phyloP scores from a whole-genome alignment of 2,329 filamentous ascomycete genomes.

The Fusarium vanettenii region DNA sequence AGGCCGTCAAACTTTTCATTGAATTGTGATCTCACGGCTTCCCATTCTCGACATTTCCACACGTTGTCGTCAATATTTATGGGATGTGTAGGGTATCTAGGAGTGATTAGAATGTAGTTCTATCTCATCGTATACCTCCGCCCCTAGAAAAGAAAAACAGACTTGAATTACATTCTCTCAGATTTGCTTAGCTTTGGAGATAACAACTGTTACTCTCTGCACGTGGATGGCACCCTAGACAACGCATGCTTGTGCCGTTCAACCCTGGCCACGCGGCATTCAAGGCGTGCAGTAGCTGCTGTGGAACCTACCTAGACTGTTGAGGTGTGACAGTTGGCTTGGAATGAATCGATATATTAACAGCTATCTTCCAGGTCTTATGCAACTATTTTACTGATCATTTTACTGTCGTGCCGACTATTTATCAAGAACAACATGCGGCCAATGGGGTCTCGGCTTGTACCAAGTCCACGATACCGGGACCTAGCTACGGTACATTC shows the following conservation, averaged over 20 bases:
- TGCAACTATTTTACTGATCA: background rate
- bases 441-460: background rate
- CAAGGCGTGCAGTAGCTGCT: too few relatives aligned
- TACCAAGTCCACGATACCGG: background rate
- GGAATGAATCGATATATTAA: background rate
- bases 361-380: background rate
- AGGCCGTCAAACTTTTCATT: background rate
- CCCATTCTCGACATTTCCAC: background rate
- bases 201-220: too few relatives aligned
- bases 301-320: too few relatives aligned
- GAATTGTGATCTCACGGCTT: too few relatives aligned
- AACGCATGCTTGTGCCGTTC: background rate
- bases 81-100: background rate
- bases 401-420: background rate
- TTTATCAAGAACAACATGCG: background rate
- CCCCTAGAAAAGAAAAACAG: too few relatives aligned
- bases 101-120: background rate
- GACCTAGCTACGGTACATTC: background rate
- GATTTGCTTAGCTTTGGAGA: too few relatives aligned
- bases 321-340: too few relatives aligned
- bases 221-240: background rate
- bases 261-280: too few relatives aligned
- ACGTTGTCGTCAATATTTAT: background rate
- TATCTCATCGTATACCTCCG: background rate
- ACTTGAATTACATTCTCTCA: too few relatives aligned